phyloP scores from a whole-genome alignment of 805 yeast species.

The Nakazawaea sp. region DNA sequence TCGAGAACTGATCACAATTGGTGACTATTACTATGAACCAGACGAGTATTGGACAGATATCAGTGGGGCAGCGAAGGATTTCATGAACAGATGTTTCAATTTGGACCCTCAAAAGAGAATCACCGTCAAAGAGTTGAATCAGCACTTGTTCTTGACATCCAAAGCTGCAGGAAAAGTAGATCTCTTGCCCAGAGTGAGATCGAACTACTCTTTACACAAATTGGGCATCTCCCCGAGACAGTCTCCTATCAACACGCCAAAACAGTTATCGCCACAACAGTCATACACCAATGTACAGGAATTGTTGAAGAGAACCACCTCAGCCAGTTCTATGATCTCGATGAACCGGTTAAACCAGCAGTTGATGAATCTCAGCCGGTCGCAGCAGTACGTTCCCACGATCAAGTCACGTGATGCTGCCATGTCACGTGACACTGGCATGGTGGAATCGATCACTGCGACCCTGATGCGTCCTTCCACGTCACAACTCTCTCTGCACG shows the following conservation, averaged over 20 bases:
- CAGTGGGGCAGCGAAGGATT: conserved; percentile 55
- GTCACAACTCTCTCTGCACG: neutral
- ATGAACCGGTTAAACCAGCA: conserved; percentile 7
- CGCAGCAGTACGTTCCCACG: conserved; percentile 2
- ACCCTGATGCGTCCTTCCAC: conserved; percentile 8
- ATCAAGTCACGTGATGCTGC: no score
- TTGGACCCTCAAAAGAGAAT: conserved; percentile 39
- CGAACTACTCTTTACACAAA: conserved; percentile 11
- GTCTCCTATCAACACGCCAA: conserved; percentile 9
- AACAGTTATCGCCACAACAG: conserved; percentile 9
- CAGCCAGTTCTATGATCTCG: conserved; percentile 7
- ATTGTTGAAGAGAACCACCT: conserved; percentile 5
- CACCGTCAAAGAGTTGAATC: conserved; percentile 64
- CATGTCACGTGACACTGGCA: neutral
- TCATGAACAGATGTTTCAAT: conserved; percentile 54
- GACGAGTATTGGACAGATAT: conserved; percentile 81
- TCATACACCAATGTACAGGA: conserved; percentile 8
- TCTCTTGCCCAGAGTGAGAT: conserved; percentile 9
- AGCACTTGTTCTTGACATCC: conserved; percentile 53
- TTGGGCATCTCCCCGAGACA: conserved; percentile 11
- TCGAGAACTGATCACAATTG: conserved; percentile 65
- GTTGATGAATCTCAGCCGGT: neutral
- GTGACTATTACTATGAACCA: conserved; percentile 66
- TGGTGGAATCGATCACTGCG: conserved; percentile 9
- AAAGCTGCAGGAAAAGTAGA: conserved; percentile 2